These are phyloP conservation scores for Mycena floridula DNA, from an alignment of 768 basidiomycete species.

Conservation along the genomic window DNA sequence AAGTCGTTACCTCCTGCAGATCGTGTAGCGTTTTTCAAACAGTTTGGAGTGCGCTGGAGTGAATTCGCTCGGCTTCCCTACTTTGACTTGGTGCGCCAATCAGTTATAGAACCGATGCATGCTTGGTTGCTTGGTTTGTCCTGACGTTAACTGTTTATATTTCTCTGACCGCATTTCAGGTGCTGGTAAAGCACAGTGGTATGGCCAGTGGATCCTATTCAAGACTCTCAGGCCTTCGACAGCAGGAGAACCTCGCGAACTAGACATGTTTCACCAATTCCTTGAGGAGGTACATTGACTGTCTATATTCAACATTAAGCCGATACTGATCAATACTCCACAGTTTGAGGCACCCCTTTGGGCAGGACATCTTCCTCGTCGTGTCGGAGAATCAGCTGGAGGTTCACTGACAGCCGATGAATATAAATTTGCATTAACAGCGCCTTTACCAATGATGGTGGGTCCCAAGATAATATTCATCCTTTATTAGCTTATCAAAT, in stretches of 20 bases:
- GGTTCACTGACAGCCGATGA: conserved; percentile 19
- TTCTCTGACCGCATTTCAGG: conserved; percentile 9
- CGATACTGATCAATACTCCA: background rate
- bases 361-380: conserved; percentile 11
- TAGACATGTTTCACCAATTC: conserved; percentile 12
- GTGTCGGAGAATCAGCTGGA: conserved; percentile 18
- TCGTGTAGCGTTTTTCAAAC: conserved; percentile 7
- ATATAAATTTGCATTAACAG: conserved; percentile 13
- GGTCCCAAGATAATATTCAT: background rate
- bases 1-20: background rate
- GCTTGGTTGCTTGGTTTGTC: conserved; percentile 7
- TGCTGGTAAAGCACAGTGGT: conserved; percentile 18
- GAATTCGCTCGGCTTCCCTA: conserved; percentile 16
- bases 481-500: too few relatives aligned
- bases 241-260: conserved; percentile 3
- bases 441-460: conserved; percentile 13
- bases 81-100: conserved; percentile 13
- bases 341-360: conserved; percentile 16
- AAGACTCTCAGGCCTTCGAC: conserved; percentile 8
- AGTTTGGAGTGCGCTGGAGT: conserved; percentile 13
- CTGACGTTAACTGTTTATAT: too few relatives aligned
- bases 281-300: conserved; percentile 6
- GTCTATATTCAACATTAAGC: background rate
- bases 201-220: conserved; percentile 12
- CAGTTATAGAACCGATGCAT: conserved; percentile 11